phyloP scores from a whole-genome alignment of 192 early-diverging fungal genomes.

The Physocladia obscura region DNA sequence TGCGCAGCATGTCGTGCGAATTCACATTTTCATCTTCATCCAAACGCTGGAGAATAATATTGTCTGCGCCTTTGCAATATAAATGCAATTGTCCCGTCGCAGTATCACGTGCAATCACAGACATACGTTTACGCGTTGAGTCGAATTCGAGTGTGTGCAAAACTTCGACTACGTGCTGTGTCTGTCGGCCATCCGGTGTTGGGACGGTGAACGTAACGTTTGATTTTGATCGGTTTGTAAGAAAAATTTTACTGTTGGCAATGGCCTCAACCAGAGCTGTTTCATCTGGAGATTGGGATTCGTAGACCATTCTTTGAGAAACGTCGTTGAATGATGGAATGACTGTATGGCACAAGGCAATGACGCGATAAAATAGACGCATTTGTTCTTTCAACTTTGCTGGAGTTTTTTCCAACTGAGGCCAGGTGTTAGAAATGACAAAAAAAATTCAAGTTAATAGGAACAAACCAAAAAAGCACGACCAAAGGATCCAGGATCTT shows the following conservation, averaged over 20 bases:
- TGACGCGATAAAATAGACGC: constrained; percentile 61
- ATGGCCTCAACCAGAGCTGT: constrained; percentile 51
- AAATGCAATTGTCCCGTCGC: constrained; percentile 65
- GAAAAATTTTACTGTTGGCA: constrained; percentile 50
- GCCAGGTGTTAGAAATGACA: constrained; percentile 1
- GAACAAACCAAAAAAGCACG: constrained; percentile 61
- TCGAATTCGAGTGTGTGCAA: constrained; percentile 84
- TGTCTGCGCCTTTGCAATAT: constrained; percentile 90
- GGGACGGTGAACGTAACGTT: constrained; percentile 44
- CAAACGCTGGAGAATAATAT: constrained; percentile 75
- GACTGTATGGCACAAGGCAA: constrained; percentile 79
- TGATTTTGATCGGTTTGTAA: constrained; percentile 41
- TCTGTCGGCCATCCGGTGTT: constrained; percentile 45
- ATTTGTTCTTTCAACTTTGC: constrained; percentile 19
- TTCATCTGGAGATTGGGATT: constrained; percentile 79
- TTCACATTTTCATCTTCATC: constrained; percentile 21
- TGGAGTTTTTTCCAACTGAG: constrained; percentile 38
- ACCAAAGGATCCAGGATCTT: constrained; percentile 34
- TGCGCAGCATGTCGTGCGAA: constrained; percentile 17
- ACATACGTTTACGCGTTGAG: constrained; percentile 87
- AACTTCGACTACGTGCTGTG: constrained; percentile 48
- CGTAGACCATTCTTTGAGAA: constrained; percentile 70
- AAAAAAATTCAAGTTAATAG: constrained; percentile 51
- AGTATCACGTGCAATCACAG: constrained; percentile 69
- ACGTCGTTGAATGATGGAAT: constrained; percentile 50